Base-by-base conservation (phyloP, 1,139 yeast species). In the Candida albicans region DNA sequence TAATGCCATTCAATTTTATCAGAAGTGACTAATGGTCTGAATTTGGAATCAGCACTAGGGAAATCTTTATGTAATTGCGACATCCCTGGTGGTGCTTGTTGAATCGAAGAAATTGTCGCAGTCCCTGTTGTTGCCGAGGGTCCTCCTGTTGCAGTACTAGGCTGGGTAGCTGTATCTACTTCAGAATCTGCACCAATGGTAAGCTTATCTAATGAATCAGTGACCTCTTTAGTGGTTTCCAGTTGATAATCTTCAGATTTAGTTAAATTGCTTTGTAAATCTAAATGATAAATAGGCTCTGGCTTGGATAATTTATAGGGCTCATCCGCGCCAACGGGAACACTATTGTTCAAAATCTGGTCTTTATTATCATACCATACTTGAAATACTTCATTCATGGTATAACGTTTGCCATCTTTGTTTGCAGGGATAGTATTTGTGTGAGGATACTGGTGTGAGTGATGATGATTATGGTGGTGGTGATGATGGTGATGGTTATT, bases 1-100 rank as follows among this genome's bases (percentile, higher is more conserved):
- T 88, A 88, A 47, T 65, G 70, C 96, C 96, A 88, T 45, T 74
- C 69, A 53, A 83, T 73, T 42, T 70, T 64, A 18, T 68, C 76
- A 10, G 73, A 59, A 1, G 61, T 42, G 28, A 64, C 44, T 26
- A 62, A 52, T 1, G 55, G 52, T 47, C 41, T 24, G 37, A 46
- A 32, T 43, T 35, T 27, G 32, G 34, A 8, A 13, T 37, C 42
- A 10, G 37, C 22, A 33, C 35, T 25, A 24, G 36, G 25, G 6
- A 36, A 32, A 12, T 39, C 43, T 34, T 35, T 33, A 3, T 43
- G 42, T 12, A 41, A 39, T 32, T 46, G 47, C 6, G 25, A 30
- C 36, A 52, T 41, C 5, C 63, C 62, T 10, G 62, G 64, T 4
- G 60, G 67, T 32, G 56, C 56, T 15, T 39, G 42, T 9, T 30